phyloP scores from a whole-genome alignment of 805 yeast genomes.

The Ogataea populi-albae region DNA sequence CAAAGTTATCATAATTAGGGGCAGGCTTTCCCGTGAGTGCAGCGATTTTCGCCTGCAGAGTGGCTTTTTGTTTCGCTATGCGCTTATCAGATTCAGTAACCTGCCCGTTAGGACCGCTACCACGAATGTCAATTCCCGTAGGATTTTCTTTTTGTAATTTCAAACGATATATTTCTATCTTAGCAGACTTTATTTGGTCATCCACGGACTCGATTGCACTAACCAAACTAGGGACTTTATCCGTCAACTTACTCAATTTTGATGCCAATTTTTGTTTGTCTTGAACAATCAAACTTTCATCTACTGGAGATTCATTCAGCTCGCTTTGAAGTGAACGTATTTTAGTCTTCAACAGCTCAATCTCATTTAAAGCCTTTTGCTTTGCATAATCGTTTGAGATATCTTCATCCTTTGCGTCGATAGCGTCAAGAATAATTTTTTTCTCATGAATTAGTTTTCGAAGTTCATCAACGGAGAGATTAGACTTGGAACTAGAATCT shows the following conservation, averaged over 20 bases:
- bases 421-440: conserved; percentile 63
- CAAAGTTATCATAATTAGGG: conserved; percentile 43
- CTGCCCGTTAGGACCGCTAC: conserved; percentile 85
- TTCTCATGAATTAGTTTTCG: conserved; percentile 69
- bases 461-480: conserved; percentile 49
- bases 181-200: conserved; percentile 62
- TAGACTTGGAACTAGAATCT: conserved; percentile 24
- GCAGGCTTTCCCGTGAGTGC: conserved; percentile 78
- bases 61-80: conserved; percentile 75
- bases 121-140: conserved; percentile 58
- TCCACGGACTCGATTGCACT: conserved; percentile 62
- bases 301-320: conserved; percentile 28
- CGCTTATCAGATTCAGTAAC: conserved; percentile 81
- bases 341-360: conserved; percentile 61
- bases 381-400: conserved; percentile 24
- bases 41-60: conserved; percentile 84
- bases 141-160: conserved; percentile 63
- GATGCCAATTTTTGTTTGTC: conserved; percentile 51
- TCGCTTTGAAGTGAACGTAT: conserved; percentile 48
- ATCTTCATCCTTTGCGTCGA: conserved; percentile 65
- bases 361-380: conserved; percentile 47
- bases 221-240: conserved; percentile 69
- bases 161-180: conserved; percentile 59
- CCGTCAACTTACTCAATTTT: conserved; percentile 62
- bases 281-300: conserved; percentile 35